Base-by-base conservation (phyloP, 2,329 filamentous ascomycete genomes). In the Sclerotinia sclerotiorum region DNA sequence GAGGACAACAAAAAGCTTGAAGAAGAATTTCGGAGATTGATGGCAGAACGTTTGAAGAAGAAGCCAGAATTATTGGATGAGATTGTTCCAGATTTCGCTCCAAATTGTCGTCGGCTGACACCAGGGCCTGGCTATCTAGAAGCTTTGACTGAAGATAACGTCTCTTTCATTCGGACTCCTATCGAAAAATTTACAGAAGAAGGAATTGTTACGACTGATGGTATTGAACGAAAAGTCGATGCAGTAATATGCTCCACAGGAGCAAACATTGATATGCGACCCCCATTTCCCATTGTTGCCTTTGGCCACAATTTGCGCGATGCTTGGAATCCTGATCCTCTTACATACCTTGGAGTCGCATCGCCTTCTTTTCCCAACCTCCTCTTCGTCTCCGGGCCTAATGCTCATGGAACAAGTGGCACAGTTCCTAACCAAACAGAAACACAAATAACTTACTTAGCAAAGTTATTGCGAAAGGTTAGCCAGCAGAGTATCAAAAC, bases 161-260 rank as follows among this genome's bases (percentile, higher is more conserved):
- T 90, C n/a, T 81, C 82, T 19, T 88, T 86, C 71, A 86, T 90
- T 72, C 81, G 81, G 46, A 83, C 82, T 0, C 82, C 78, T 0
- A 90, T 90, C 74, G 79, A 81, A 24, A 80, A 82, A 0, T 87
- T 92, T 70, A 89, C 85, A 0, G 79, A 80, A 49, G 85, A 81
- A 0, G 87, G 87, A 0, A 88, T 91, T 57, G 82, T 86, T 72
- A 89, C 86, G 0, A 78, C 76, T 0, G 87, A 90, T 71, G 88
- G 87, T 2, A 75, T 75, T 0, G 80, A 84, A 42, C 79, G 87
- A 3, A 81, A 85, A 21, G 86, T 89, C 0, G 88, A 90, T 69
- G 85, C 86, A 19, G 80, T 91, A 6, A 86, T 92, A 72, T 91
- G 88, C 73, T 86, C 88, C 1, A 92, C 90, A 0, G 90, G 90